Conservation (phyloP, 1,284 basidiomycete genomes). For the Cystobasidiaceae sp. region DNA sequence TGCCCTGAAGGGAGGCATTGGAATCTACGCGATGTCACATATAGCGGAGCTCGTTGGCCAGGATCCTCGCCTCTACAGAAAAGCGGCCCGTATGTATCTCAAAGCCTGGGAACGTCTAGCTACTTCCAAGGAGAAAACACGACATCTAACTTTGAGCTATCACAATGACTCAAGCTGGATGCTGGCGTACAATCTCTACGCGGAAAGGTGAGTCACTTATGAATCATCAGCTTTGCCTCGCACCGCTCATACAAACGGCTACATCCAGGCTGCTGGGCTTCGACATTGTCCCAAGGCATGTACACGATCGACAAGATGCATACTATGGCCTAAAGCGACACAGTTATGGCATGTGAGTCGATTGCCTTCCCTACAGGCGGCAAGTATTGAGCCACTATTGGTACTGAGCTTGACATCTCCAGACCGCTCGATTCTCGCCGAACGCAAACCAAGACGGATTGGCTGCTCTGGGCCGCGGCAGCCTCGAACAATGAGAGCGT, state of each 20-base stretch:
- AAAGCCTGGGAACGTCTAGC: neutral
- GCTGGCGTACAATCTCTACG: constrained; percentile 14
- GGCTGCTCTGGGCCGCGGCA: neutral
- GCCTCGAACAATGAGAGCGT: neutral
- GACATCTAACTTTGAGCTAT: constrained; percentile 1
- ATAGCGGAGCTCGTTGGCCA: constrained; percentile 57
- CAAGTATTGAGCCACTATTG: neutral
- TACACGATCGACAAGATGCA: neutral
- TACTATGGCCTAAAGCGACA: neutral
- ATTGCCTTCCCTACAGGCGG: neutral
- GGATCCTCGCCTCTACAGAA: neutral
- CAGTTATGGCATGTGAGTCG: neutral
- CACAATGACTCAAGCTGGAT: neutral
- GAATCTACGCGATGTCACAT: constrained; percentile 57
- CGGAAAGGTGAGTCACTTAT: neutral
- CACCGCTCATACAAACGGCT: neutral
- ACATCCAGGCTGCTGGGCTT: neutral
- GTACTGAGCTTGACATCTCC: neutral
- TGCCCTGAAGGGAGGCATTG: constrained; percentile 40
- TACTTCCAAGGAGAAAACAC: neutral
- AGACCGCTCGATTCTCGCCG: constrained; percentile 1
- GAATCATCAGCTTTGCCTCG: neutral
- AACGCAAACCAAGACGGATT: constrained; percentile 9
- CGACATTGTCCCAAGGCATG: neutral
- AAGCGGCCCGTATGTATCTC: neutral